A percentile compares a stretch with the other conserved stretches of the same genome.
These are phyloP conservation scores for Mycena galopus DNA, from an alignment of 768 basidiomycete species.

Conservation along the genomic window DNA sequence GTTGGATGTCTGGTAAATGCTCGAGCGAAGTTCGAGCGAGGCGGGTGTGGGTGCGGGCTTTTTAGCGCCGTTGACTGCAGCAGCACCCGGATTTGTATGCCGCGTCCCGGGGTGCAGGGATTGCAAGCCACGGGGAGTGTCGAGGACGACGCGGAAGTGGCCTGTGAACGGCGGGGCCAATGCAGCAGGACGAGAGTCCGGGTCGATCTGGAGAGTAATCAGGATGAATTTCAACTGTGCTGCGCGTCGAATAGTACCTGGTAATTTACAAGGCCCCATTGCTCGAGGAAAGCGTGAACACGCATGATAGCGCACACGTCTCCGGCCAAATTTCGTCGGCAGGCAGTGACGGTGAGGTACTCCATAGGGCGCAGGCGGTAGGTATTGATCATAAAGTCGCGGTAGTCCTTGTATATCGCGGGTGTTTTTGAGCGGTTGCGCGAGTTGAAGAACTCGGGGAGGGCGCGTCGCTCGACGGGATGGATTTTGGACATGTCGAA, in stretches of 20 bases:
- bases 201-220: constrained; percentile 81
- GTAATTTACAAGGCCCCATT: constrained; percentile 99
- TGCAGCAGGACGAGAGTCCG: constrained; percentile 93
- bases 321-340: constrained; percentile 94
- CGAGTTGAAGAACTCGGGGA: constrained; percentile 99
- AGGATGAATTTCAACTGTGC: constrained; percentile 13
- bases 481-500: constrained; percentile 97
- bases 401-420: constrained; percentile 97
- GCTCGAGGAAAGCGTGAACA: constrained; percentile 98
- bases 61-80: constrained; percentile 64
- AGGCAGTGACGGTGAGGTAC: constrained; percentile 98
- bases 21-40: constrained; percentile 89
- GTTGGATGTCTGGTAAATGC: constrained; percentile 89
- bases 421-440: constrained; percentile 96
- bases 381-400: constrained; percentile 99
- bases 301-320: constrained; percentile 99
- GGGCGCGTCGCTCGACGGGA: constrained; percentile 88
- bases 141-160: constrained; percentile 97
- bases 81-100: constrained; percentile 58
- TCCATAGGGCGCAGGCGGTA: constrained; percentile 94
- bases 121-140: constrained; percentile 95
- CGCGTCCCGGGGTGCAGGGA: constrained; percentile 90
- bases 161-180: constrained; percentile 98
- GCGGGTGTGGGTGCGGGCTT: constrained; percentile 63
- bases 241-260: constrained; percentile 67